A percentile compares a stretch with the other conserved stretches of the same genome.
Evolutionary conservation across 768 basidiomycete genomes (phyloP).

Genomic region (Leccinum longicurvipes): DNA sequence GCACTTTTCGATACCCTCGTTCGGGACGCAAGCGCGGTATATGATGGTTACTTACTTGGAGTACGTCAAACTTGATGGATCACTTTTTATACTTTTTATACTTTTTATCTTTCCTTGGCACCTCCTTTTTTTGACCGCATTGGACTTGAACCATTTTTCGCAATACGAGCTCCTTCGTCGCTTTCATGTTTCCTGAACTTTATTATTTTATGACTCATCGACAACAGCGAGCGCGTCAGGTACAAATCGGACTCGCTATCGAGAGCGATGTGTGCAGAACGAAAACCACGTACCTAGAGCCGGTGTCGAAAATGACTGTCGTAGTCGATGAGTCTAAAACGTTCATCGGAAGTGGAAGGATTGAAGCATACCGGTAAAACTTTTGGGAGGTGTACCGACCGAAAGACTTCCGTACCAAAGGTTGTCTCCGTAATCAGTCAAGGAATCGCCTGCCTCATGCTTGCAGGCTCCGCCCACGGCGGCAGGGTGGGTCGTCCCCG

Average conservation of each 20-base stretch:
- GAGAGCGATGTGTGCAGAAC: neutral
- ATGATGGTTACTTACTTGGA: slow-evolving; percentile 2
- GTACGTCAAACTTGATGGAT: neutral
- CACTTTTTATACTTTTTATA: neutral
- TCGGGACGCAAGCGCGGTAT: slow-evolving; percentile 14
- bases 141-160: neutral
- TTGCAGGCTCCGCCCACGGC: neutral
- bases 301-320: slow-evolving; percentile 26
- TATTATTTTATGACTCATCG: neutral
- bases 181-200: too few species aligned
- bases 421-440: neutral
- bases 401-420: slow-evolving; percentile 9
- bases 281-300: slow-evolving; percentile 9
- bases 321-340: neutral
- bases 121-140: too few species aligned
- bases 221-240: too few species aligned
- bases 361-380: slow-evolving; percentile 1
- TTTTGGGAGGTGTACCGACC: slow-evolving; percentile 5
- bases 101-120: too few species aligned
- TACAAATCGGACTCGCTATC: too few species aligned
- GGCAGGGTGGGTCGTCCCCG: neutral
- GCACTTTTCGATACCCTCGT: slow-evolving; percentile 13
- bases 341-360: neutral
- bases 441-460: neutral
- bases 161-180: neutral